Conservation (phyloP, 208 protist genomes). For the Wallacemonas sp. region DNA sequence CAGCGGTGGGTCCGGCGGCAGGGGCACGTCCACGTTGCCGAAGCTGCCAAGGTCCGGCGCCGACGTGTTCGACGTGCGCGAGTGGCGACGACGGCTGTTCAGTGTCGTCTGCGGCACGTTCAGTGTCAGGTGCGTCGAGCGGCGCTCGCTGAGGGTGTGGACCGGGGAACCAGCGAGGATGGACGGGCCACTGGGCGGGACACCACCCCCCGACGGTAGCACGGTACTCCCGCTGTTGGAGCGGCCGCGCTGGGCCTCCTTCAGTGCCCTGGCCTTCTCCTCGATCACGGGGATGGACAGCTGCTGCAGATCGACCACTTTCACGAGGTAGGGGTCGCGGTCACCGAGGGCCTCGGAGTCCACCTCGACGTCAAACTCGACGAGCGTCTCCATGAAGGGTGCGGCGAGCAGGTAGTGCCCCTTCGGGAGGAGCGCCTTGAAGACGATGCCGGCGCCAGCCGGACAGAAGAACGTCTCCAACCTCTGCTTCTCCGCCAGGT, state of each 20-base stretch:
- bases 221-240: slow-evolving; percentile 5
- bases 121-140: slow-evolving; percentile 10
- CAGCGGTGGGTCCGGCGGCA: slow-evolving; percentile 32
- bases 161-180: not conserved
- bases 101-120: not conserved
- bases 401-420: slow-evolving; percentile 66
- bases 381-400: slow-evolving; percentile 56
- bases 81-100: slow-evolving; percentile 1
- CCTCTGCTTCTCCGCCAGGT: slow-evolving; percentile 45
- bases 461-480: slow-evolving; percentile 81
- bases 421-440: slow-evolving; percentile 49
- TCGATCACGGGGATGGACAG: slow-evolving; percentile 15
- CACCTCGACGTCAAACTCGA: slow-evolving; percentile 59
- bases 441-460: slow-evolving; percentile 52
- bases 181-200: no score
- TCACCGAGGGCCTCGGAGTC: slow-evolving; percentile 46
- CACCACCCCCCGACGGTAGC: not conserved
- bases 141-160: slow-evolving; percentile 9
- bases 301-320: slow-evolving; percentile 38
- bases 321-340: slow-evolving; percentile 34
- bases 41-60: slow-evolving; percentile 19
- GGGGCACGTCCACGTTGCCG: slow-evolving; percentile 27
- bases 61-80: slow-evolving; percentile 4
- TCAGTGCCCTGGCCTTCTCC: slow-evolving; percentile 10
- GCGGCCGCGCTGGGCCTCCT: slow-evolving; percentile 17